Conservation (phyloP, 805 yeast genomes). For the Starmerella khaoyaiensis region DNA sequence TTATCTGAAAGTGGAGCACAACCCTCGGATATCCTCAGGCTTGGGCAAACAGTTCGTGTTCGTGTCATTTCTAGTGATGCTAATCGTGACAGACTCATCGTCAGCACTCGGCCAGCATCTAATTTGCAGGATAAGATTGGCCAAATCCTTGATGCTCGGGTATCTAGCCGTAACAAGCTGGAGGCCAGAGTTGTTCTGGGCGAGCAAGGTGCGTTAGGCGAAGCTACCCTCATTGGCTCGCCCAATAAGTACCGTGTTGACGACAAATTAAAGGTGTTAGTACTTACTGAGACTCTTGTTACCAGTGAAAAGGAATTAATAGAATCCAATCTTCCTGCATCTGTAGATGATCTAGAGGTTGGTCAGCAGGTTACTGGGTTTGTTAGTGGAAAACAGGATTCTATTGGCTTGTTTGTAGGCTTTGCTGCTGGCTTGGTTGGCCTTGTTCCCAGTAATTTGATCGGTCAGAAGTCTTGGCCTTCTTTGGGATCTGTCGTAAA, state of each 20-base stretch:
- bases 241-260: constrained; percentile 61
- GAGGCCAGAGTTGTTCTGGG: constrained; percentile 53
- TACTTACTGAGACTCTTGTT: constrained; percentile 47
- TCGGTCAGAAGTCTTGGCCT: constrained; percentile 36
- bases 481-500: constrained; percentile 30
- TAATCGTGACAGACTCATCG: constrained; percentile 44
- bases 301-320: constrained; percentile 57
- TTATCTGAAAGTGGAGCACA: constrained; percentile 76
- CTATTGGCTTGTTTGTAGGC: constrained; percentile 67
- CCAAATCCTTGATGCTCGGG: constrained; percentile 17
- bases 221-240: constrained; percentile 40
- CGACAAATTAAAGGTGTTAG: constrained; percentile 43
- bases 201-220: constrained; percentile 41
- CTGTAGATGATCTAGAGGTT: constrained; percentile 44
- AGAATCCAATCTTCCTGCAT: constrained; percentile 47
- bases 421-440: constrained; percentile 68
- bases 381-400: constrained; percentile 56
- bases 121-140: constrained; percentile 8
- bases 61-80: constrained; percentile 47
- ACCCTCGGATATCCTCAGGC: constrained; percentile 62
- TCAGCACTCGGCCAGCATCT: constrained; percentile 31
- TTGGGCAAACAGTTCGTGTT: constrained; percentile 75
- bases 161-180: constrained; percentile 67
- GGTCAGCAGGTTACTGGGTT: constrained; percentile 53
- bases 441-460: constrained; percentile 51